A percentile compares a stretch with the other conserved stretches of the same genome.
Evolutionary conservation across 202 grass and related monocot species (phyloP).

Genomic region (Hordeum pubiflorum): DNA sequence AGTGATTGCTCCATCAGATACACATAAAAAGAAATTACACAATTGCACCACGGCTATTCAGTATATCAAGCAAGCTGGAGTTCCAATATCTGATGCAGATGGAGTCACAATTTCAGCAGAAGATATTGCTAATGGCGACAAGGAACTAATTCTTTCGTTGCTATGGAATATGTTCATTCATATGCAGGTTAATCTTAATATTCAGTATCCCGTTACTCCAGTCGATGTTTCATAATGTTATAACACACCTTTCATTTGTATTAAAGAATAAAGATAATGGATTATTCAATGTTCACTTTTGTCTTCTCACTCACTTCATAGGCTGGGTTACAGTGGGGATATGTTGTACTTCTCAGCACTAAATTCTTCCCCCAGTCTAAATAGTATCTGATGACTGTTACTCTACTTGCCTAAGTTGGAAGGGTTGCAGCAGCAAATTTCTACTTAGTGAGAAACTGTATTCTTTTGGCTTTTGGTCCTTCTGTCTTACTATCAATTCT

Average conservation of each 20-base stretch:
- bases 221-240: background rate
- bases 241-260: background rate
- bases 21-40: constrained; percentile 51
- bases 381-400: background rate
- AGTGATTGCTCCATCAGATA: constrained; percentile 48
- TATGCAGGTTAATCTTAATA: constrained; percentile 40
- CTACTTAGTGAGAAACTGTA: background rate
- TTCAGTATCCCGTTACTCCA: background rate
- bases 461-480: background rate
- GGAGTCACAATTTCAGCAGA: constrained; percentile 42
- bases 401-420: constrained; percentile 11
- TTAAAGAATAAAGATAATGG: background rate
- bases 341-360: background rate
- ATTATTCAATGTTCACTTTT: background rate
- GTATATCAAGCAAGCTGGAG: constrained; percentile 38
- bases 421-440: background rate
- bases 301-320: background rate
- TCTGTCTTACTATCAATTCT: background rate
- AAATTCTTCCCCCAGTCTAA: background rate
- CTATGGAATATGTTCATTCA: constrained; percentile 53
- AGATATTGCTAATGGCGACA: constrained; percentile 53
- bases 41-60: constrained; percentile 46
- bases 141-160: constrained; percentile 49
- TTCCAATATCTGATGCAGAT: constrained; percentile 45
- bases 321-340: background rate